Conservation (phyloP, 805 yeast species). For the Sporopachydermia quercuum region DNA sequence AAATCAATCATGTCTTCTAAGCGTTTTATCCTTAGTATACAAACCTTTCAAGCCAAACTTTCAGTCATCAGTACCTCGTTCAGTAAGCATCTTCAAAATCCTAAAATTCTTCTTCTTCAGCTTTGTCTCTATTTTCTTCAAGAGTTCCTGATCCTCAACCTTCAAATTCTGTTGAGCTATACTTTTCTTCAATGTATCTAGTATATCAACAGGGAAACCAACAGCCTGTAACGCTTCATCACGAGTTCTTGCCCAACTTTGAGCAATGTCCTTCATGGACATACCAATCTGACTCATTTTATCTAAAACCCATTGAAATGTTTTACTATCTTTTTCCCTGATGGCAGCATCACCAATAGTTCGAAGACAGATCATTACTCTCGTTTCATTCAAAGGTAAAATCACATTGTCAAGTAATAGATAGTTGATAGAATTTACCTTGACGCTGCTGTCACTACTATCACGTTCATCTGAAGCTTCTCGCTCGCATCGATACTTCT, state of each 20-base stretch:
- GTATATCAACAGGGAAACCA: no score
- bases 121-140: no score
- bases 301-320: background rate
- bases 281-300: background rate
- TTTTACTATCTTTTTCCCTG: background rate
- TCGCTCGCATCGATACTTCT: background rate
- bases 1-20: no score
- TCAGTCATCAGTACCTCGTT: no score
- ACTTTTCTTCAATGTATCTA: no score
- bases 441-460: background rate
- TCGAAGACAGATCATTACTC: background rate
- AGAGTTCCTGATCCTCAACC: no score
- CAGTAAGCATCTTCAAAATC: no score
- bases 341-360: background rate
- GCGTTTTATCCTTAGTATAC: no score
- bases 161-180: no score
- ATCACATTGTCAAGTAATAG: background rate
- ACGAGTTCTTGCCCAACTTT: background rate
- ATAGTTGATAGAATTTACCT: background rate
- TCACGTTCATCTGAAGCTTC: background rate
- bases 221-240: no score
- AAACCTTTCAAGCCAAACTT: no score
- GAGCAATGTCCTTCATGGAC: slow-evolving; percentile 1
- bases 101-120: no score
- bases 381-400: background rate